Conservation (phyloP, 2,329 filamentous ascomycete genomes). For the Apiospora pterosperma region DNA sequence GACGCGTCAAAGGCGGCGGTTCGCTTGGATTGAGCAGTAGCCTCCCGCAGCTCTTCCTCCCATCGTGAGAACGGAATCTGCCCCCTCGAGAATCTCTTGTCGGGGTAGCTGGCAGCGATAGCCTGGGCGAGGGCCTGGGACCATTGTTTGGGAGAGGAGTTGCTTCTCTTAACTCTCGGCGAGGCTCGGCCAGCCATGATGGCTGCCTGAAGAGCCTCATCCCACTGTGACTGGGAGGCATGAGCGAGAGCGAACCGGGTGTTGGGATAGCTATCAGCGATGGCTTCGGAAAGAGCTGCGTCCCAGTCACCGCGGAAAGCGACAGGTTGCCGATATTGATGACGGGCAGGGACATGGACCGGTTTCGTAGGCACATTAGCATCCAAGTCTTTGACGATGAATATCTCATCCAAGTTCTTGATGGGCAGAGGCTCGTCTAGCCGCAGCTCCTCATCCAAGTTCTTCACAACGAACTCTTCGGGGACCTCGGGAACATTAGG, state of each 20-base stretch:
- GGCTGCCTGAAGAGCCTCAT: conserved; percentile 17
- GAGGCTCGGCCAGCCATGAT: conserved; percentile 17
- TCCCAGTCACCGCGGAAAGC: conserved; percentile 29
- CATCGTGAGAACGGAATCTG: conserved; percentile 18
- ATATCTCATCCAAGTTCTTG: conserved; percentile 5
- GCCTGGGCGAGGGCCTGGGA: conserved; percentile 35
- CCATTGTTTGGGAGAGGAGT: conserved; percentile 28
- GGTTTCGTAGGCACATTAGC: conserved; percentile 14
- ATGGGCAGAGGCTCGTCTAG: conserved; percentile 10
- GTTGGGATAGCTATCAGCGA: conserved; percentile 26
- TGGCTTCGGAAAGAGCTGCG: conserved; percentile 34
- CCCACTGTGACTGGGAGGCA: conserved; percentile 20
- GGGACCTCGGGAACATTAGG: conserved; percentile 14
- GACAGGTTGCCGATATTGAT: conserved; percentile 21
- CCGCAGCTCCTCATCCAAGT: conserved; percentile 17
- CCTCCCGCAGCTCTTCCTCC: conserved; percentile 19
- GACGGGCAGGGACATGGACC: conserved; percentile 14
- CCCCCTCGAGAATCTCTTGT: conserved; percentile 16
- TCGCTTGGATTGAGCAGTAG: conserved; percentile 15
- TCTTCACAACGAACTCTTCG: conserved; percentile 16
- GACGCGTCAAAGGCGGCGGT: conserved; percentile 22
- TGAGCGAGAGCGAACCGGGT: conserved; percentile 10
- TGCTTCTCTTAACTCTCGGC: conserved; percentile 16
- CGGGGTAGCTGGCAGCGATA: conserved; percentile 27
- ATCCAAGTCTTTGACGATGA: conserved; percentile 21